Conservation (phyloP, 441 rosid species). For the Croton laevigatus region DNA sequence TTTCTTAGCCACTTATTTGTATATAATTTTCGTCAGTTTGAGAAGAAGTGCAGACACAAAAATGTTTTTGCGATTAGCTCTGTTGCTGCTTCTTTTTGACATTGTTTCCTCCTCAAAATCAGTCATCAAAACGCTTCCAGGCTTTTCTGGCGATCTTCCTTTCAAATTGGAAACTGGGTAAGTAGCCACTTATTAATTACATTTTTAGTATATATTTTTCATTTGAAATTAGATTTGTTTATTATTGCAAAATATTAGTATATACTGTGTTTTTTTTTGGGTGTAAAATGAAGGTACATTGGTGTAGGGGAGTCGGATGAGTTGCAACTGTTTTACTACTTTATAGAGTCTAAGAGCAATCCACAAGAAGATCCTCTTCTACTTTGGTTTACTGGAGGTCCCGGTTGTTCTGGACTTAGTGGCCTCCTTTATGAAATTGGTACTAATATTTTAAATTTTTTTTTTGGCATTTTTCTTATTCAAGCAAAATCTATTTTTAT, state of each 20-base stretch:
- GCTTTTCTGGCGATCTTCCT: constrained; percentile 10
- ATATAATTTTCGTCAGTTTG: no score
- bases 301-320: constrained; percentile 15
- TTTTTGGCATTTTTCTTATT: no score
- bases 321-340: constrained; percentile 20
- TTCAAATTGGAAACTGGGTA: constrained; percentile 19
- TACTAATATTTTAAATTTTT: background rate
- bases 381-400: constrained; percentile 31
- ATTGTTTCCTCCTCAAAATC: no score
- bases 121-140: constrained; percentile 7
- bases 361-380: constrained; percentile 23
- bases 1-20: no score
- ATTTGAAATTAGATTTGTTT: no score
- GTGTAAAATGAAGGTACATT: background rate
- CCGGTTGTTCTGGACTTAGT: constrained; percentile 25
- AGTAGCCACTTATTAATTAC: no score
- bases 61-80: no score
- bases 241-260: no score
- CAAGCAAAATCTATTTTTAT: no score
- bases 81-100: constrained; percentile 11
- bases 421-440: constrained; percentile 24
- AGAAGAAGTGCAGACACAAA: no score
- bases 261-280: no score
- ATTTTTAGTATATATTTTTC: no score
- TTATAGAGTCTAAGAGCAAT: constrained; percentile 21